Conservation (phyloP, 2,329 filamentous ascomycete genomes). For the Hypocreales sp. region DNA sequence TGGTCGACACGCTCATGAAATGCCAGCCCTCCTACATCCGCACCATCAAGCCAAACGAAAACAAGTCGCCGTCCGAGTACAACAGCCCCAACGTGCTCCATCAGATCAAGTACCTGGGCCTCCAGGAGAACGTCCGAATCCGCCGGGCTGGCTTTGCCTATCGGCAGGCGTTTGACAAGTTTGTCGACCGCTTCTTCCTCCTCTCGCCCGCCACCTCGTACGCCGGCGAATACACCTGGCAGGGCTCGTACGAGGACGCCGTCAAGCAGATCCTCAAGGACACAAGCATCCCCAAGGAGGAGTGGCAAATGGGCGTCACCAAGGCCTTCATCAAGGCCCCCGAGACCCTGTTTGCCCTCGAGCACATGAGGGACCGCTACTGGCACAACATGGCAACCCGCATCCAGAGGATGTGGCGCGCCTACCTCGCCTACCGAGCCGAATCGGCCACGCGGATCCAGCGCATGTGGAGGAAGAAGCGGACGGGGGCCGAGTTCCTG, state of each 20-base stretch:
- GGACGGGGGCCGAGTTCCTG: conserved; percentile 76
- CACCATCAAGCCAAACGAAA: conserved; percentile 98
- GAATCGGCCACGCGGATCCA: conserved; percentile 93
- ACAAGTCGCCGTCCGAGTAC: conserved; percentile 90
- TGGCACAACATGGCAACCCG: conserved; percentile 99
- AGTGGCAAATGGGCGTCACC: conserved; percentile 92
- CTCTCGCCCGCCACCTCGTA: conserved; percentile 90
- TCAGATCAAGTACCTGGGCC: conserved; percentile 95
- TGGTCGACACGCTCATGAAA: conserved; percentile 93
- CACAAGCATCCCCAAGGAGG: conserved; percentile 84
- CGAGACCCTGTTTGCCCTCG: conserved; percentile 88
- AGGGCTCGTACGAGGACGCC: conserved; percentile 72
- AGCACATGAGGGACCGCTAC: conserved; percentile 94
- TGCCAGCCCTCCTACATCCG: conserved; percentile 95
- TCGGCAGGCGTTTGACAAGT: conserved; percentile 93
- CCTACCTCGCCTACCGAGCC: conserved; percentile 80
- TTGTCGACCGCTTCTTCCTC: conserved; percentile 92
- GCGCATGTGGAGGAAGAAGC: conserved; percentile 88
- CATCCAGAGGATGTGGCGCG: conserved; percentile 94
- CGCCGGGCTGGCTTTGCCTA: conserved; percentile 93
- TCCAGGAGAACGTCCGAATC: conserved; percentile 98
- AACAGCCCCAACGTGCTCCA: conserved; percentile 86
- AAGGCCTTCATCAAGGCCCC: conserved; percentile 98
- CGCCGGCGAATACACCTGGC: conserved; percentile 94
- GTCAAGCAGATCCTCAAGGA: conserved; percentile 90